Evolutionary conservation across 2,329 filamentous ascomycete genomes (phyloP).

Genomic region (Rhynchosporium agropyri): DNA sequence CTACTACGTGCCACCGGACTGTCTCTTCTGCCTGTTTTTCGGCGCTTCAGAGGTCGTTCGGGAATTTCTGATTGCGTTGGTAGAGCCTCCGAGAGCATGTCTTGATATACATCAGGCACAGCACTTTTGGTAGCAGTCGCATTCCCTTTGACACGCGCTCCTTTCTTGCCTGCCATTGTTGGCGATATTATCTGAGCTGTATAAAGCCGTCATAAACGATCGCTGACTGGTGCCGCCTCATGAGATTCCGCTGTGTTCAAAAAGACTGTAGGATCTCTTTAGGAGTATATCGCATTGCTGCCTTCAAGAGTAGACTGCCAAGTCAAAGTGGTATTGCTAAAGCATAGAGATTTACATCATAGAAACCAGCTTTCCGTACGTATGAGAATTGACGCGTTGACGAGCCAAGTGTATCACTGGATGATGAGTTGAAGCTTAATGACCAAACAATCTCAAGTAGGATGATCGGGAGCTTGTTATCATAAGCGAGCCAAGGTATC

Average conservation of each 20-base stretch:
- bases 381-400: neutral
- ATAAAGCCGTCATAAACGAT: too few relatives aligned
- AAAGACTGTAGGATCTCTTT: neutral
- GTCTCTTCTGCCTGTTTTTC: constrained; percentile 33
- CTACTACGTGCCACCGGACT: constrained; percentile 20
- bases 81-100: constrained; percentile 49
- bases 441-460: neutral
- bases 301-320: neutral
- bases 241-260: neutral
- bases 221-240: neutral
- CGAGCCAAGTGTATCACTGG: neutral
- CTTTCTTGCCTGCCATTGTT: constrained; percentile 25
- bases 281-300: constrained; percentile 4
- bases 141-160: constrained; percentile 27
- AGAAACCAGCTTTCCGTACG: neutral
- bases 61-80: constrained; percentile 39
- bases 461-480: neutral
- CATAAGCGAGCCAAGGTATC: constrained; percentile 8
- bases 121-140: constrained; percentile 22
- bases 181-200: neutral
- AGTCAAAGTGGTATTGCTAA: neutral
- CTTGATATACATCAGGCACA: constrained; percentile 49
- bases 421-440: neutral
- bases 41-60: constrained; percentile 44
- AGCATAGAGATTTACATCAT: neutral